These are phyloP conservation scores for Geotrichum candidum DNA, from an alignment of 1,139 yeast genomes.

Conservation along the genomic window DNA sequence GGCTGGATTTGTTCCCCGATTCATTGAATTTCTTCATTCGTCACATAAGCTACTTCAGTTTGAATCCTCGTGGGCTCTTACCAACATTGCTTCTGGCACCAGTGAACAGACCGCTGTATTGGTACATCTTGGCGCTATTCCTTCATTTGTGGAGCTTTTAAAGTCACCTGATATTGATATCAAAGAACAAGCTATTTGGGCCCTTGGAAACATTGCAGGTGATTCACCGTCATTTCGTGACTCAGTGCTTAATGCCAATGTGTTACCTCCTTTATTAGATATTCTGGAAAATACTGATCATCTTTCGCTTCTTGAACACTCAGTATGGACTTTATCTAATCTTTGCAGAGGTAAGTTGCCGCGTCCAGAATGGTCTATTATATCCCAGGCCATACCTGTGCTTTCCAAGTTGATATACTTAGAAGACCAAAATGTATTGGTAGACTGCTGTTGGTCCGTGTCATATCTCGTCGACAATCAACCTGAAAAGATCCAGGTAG, in stretches of 20 bases:
- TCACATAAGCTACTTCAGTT: constrained; percentile 82
- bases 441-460: constrained; percentile 98
- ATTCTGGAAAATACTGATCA: constrained; percentile 77
- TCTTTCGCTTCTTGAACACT: constrained; percentile 78
- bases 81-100: constrained; percentile 92
- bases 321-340: constrained; percentile 96
- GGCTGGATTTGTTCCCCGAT: constrained; percentile 85
- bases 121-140: constrained; percentile 93
- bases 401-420: constrained; percentile 86
- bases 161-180: constrained; percentile 81
- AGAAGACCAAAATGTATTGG: constrained; percentile 84
- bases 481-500: constrained; percentile 89
- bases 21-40: constrained; percentile 77
- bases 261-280: constrained; percentile 80
- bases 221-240: constrained; percentile 89
- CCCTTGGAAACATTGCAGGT: constrained; percentile 97
- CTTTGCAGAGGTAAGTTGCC: constrained; percentile 95
- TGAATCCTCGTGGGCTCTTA: constrained; percentile 98
- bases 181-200: constrained; percentile 98
- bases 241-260: constrained; percentile 74
- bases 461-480: constrained; percentile 92
- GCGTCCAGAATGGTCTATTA: constrained; percentile 89
- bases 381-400: constrained; percentile 83
- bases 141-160: constrained; percentile 75
- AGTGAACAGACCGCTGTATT: constrained; percentile 86